Evolutionary conservation across 768 basidiomycete genomes (phyloP).

Genomic region (Galerina sulciceps): DNA sequence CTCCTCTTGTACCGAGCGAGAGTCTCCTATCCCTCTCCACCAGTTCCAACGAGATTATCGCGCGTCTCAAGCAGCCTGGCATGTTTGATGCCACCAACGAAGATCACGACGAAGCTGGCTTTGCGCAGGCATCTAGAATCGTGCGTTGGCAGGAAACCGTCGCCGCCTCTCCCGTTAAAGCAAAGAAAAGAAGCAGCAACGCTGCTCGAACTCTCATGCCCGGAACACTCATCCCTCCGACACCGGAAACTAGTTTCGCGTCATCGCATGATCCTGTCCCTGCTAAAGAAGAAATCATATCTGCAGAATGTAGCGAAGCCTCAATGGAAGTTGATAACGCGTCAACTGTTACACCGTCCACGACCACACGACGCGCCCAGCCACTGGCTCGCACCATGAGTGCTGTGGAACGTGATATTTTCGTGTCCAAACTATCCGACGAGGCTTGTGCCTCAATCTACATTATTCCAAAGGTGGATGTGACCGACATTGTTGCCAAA

Average conservation of each 20-base stretch:
- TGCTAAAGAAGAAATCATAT: slow-evolving; percentile 13
- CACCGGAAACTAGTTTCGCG: slow-evolving; percentile 43
- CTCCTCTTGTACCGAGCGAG: slow-evolving; percentile 34
- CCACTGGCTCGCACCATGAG: slow-evolving; percentile 57
- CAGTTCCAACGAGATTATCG: slow-evolving; percentile 50
- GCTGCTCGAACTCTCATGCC: slow-evolving; percentile 53
- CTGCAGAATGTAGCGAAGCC: not conserved
- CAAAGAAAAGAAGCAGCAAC: slow-evolving; percentile 22
- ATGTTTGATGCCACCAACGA: slow-evolving; percentile 38
- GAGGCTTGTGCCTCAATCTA: slow-evolving; percentile 53
- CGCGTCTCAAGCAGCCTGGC: slow-evolving; percentile 47
- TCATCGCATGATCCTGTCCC: slow-evolving; percentile 19
- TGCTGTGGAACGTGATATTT: slow-evolving; percentile 51
- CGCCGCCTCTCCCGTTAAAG: slow-evolving; percentile 22
- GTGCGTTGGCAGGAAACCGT: slow-evolving; percentile 38
- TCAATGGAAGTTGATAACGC: slow-evolving; percentile 21
- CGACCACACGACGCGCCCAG: slow-evolving; percentile 17
- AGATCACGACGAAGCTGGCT: slow-evolving; percentile 26
- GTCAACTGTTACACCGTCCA: slow-evolving; percentile 15
- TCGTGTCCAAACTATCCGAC: slow-evolving; percentile 48
- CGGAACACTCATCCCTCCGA: slow-evolving; percentile 55
- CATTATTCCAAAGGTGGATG: slow-evolving; percentile 48
- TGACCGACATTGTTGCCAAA: slow-evolving; percentile 40
- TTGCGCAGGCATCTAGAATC: slow-evolving; percentile 34
- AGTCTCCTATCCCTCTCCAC: slow-evolving; percentile 57